Base-by-base conservation (phyloP, 768 basidiomycete species). In the Panaeolus cyanescens region DNA sequence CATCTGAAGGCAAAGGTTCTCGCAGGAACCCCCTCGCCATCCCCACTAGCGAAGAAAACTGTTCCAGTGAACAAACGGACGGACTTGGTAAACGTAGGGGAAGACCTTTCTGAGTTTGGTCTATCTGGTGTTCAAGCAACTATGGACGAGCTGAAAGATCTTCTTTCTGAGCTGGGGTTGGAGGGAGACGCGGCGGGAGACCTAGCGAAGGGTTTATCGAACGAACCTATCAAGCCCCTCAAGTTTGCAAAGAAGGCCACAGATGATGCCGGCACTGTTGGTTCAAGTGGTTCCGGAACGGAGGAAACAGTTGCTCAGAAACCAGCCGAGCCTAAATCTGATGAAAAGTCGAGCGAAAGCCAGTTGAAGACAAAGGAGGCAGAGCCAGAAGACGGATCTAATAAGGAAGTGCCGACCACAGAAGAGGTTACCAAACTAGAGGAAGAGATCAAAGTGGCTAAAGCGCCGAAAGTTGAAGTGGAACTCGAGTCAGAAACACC, bases 111-210 rank as follows among this genome's bases (percentile, higher is more conserved):
- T 31, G 91, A 88, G 9, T 88, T 80, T 65, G 91, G 91, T 12
- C 70, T 95, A 50, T 87, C 91, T 68, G 92, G 91, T 4, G 84
- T 95, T 22, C 85, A 85, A 65, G 88, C 89, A 22, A 91, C 92
- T 3, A 83, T 89, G 59, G 89, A 90, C 31, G 93, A 95, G 58
- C 76, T 95, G 64, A 74, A 73, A 62, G 83, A 86, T 62, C 75
- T 95, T 34, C 85, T 94, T 5, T 84, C 84, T 39, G 90, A 92
- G 64, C 79, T 95, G 25, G 92, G 92, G 13, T 79, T 95, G 22
- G 86, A 83, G 25, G 90, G 85, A 6, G 87, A 90, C 40, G 91
- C 90, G n/a, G 91, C 91, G 5, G 85, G 81, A 1, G 90, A 92
- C 59, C 74, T 94, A 62, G 87, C 89, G 20, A 87, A 84, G 70